phyloP scores from a whole-genome alignment of 1,139 yeast genomes.

The Blastobotrys elegans region DNA sequence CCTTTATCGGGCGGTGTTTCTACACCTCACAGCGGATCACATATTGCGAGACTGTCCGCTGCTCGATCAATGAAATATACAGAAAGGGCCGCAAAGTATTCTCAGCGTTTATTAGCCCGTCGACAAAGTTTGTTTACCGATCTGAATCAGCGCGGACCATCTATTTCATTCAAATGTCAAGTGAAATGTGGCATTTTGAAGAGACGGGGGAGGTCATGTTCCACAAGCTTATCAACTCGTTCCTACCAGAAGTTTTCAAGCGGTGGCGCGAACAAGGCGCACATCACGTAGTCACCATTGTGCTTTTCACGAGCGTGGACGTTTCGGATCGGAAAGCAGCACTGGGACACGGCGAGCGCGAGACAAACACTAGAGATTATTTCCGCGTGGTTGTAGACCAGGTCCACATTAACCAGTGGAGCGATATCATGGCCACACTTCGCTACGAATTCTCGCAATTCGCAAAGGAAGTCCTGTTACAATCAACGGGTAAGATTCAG shows the following conservation, averaged over 20 bases:
- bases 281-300: slow-evolving; percentile 88
- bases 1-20: slow-evolving; percentile 58
- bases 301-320: slow-evolving; percentile 81
- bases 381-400: slow-evolving; percentile 95
- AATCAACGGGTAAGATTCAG: slow-evolving; percentile 33
- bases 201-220: slow-evolving; percentile 93
- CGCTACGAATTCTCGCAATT: slow-evolving; percentile 82
- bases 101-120: slow-evolving; percentile 61
- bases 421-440: slow-evolving; percentile 80
- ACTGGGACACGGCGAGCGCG: slow-evolving; percentile 60
- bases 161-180: slow-evolving; percentile 79
- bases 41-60: slow-evolving; percentile 59
- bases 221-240: slow-evolving; percentile 83
- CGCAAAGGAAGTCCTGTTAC: slow-evolving; percentile 62
- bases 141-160: slow-evolving; percentile 85
- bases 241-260: slow-evolving; percentile 83
- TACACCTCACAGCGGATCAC: slow-evolving; percentile 61
- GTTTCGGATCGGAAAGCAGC: slow-evolving; percentile 34
- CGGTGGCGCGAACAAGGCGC: slow-evolving; percentile 84
- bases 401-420: slow-evolving; percentile 80
- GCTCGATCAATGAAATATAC: slow-evolving; percentile 63
- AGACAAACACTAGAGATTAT: slow-evolving; percentile 66
- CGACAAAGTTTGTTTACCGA: slow-evolving; percentile 77
- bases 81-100: slow-evolving; percentile 53
- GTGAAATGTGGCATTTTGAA: slow-evolving; percentile 98